Evolutionary conservation across 768 basidiomycete species (phyloP).

Genomic region (Boletellus emodensis): DNA sequence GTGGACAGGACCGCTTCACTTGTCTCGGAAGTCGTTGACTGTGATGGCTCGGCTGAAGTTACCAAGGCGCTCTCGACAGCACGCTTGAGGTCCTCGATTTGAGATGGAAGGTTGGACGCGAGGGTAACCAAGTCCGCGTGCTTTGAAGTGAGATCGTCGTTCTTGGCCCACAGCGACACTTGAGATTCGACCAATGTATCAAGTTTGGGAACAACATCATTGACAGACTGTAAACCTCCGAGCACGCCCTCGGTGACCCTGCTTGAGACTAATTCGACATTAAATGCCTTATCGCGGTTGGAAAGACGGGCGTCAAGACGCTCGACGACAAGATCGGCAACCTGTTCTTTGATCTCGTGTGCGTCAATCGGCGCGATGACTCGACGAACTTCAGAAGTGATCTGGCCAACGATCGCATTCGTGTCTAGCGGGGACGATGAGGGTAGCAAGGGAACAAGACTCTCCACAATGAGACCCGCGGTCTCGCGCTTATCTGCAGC

Average conservation of each 20-base stretch:
- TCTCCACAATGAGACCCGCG: conserved; percentile 73
- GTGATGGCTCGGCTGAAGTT: conserved; percentile 16
- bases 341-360: conserved; percentile 85
- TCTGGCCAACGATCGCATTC: conserved; percentile 51
- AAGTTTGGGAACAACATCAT: conserved; percentile 37
- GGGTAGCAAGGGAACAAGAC: conserved; percentile 64
- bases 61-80: conserved; percentile 35
- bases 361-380: conserved; percentile 75
- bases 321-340: conserved; percentile 84
- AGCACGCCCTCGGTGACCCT: conserved; percentile 55
- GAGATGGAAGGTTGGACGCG: conserved; percentile 46
- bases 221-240: conserved; percentile 40
- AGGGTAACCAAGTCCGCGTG: conserved; percentile 40
- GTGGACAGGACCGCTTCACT: conserved; percentile 30
- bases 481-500: conserved; percentile 88
- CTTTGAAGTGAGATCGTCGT: conserved; percentile 33
- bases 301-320: conserved; percentile 77
- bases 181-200: conserved; percentile 42
- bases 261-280: conserved; percentile 51
- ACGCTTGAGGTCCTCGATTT: conserved; percentile 42
- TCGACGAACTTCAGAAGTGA: conserved; percentile 66
- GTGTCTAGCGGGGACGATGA: conserved; percentile 44
- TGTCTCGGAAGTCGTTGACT: conserved; percentile 11
- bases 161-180: conserved; percentile 38
- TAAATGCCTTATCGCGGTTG: conserved; percentile 69